A percentile compares a stretch with the other conserved stretches of the same genome.
Conservation (phyloP, 257 asterid species). For the Solanum boliviense region DNA sequence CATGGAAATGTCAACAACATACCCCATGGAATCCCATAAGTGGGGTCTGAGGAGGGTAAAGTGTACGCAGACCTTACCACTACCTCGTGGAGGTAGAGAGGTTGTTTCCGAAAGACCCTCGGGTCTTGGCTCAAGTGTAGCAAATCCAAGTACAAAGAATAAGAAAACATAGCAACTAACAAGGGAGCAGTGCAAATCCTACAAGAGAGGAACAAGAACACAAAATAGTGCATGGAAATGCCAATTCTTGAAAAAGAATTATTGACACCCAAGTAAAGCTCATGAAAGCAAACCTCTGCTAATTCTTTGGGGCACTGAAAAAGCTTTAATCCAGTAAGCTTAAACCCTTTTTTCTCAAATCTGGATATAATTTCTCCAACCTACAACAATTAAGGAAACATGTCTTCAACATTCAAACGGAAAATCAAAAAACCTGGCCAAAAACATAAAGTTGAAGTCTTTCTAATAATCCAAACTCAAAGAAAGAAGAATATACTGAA, state of each 20-base stretch:
- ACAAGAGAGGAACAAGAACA: neutral
- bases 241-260: neutral
- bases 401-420: neutral
- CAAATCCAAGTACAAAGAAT: neutral
- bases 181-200: neutral
- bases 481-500: slow-evolving; percentile 7
- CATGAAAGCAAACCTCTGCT: slow-evolving; percentile 51
- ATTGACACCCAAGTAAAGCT: neutral
- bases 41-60: neutral
- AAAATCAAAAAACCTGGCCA: neutral
- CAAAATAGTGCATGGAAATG: neutral
- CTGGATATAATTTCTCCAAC: slow-evolving; percentile 88
- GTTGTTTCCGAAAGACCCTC: neutral
- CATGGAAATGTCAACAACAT: neutral
- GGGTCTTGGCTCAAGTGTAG: neutral
- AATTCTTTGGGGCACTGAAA: slow-evolving; percentile 72
- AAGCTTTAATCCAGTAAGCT: slow-evolving; percentile 77
- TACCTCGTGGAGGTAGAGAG: neutral
- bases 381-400: slow-evolving; percentile 12
- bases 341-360: slow-evolving; percentile 92
- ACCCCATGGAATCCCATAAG: neutral
- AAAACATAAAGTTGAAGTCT: neutral
- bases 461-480: neutral
- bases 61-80: neutral
- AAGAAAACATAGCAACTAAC: neutral